These are phyloP conservation scores for Mycena vitilis DNA, from an alignment of 768 basidiomycete species.

Conservation along the genomic window DNA sequence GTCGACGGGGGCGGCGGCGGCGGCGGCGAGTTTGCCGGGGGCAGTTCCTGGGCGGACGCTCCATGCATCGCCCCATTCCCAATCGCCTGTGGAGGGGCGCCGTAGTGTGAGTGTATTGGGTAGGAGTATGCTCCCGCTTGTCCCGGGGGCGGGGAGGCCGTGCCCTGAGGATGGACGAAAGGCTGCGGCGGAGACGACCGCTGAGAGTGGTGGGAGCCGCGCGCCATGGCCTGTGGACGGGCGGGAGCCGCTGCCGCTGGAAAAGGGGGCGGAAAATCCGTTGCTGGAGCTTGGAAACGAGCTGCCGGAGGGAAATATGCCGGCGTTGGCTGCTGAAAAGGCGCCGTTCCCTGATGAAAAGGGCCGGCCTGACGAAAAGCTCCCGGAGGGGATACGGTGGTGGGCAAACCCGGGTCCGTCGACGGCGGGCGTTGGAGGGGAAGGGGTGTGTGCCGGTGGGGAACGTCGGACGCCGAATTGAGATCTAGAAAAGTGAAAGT, in stretches of 20 bases:
- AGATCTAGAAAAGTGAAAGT: conserved; percentile 7
- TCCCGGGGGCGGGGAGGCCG: conserved; percentile 51
- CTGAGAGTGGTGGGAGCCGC: conserved; percentile 78
- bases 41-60: conserved; percentile 75
- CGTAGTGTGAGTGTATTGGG: conserved; percentile 64
- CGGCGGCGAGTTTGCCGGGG: conserved; percentile 71
- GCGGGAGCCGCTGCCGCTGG: conserved; percentile 27
- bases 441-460: conserved; percentile 33
- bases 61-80: conserved; percentile 32
- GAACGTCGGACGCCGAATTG: conserved; percentile 43
- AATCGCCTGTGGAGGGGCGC: conserved; percentile 64
- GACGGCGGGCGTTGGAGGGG: conserved; percentile 26
- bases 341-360: conserved; percentile 29
- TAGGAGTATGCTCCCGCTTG: conserved; percentile 60
- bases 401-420: conserved; percentile 14
- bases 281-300: conserved; percentile 22
- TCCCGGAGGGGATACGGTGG: conserved; percentile 20
- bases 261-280: conserved; percentile 15
- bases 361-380: conserved; percentile 22
- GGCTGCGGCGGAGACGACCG: conserved; percentile 77
- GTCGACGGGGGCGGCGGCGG: conserved; percentile 59
- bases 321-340: conserved; percentile 28
- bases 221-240: conserved; percentile 54
- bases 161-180: conserved; percentile 59
- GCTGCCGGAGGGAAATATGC: conserved; percentile 20